phyloP scores from a whole-genome alignment of 2,329 filamentous ascomycete species.

The Alternaria solani region DNA sequence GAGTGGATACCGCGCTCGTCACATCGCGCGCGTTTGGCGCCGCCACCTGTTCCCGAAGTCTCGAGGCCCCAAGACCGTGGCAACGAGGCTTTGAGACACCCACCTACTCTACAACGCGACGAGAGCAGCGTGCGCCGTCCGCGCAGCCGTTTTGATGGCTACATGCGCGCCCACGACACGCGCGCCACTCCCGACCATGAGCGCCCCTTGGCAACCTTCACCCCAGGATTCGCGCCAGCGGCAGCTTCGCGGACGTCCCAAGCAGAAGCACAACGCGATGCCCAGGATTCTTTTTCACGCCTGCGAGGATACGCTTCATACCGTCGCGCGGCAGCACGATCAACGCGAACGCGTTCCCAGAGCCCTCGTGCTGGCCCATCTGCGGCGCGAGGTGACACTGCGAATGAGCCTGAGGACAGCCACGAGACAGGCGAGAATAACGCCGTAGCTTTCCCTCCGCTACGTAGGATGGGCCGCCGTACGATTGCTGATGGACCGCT shows the following conservation, averaged over 20 bases:
- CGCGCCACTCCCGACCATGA: constrained; percentile 19
- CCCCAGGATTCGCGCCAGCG: constrained; percentile 48
- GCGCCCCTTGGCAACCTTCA: constrained; percentile 40
- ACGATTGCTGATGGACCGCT: constrained; percentile 48
- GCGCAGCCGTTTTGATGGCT: constrained; percentile 18
- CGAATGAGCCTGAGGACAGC: constrained; percentile 24
- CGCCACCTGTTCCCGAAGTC: constrained; percentile 47
- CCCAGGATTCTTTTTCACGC: constrained; percentile 8
- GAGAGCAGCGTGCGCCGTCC: constrained; percentile 24
- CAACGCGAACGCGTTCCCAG: constrained; percentile 26
- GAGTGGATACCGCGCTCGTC: constrained; percentile 28
- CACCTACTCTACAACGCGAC: constrained; percentile 24
- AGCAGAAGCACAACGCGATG: constrained; percentile 12
- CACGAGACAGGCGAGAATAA: constrained; percentile 36
- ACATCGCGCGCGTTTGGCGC: constrained; percentile 35
- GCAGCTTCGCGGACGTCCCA: constrained; percentile 23
- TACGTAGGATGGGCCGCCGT: constrained; percentile 50
- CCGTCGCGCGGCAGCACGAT: constrained; percentile 14
- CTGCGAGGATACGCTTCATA: constrained; percentile 18
- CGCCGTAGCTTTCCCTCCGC: constrained; percentile 45
- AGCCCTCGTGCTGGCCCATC: constrained; percentile 16
- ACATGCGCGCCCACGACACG: constrained; percentile 25
- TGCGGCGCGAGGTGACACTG: constrained; percentile 8
- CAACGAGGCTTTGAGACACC: constrained; percentile 25
- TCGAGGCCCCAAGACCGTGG: constrained; percentile 27